Evolutionary conservation across 768 basidiomycete genomes (phyloP), one percentile per base, ranked within the genome.

Genomic region (Leccinum incarnatum): DNA sequence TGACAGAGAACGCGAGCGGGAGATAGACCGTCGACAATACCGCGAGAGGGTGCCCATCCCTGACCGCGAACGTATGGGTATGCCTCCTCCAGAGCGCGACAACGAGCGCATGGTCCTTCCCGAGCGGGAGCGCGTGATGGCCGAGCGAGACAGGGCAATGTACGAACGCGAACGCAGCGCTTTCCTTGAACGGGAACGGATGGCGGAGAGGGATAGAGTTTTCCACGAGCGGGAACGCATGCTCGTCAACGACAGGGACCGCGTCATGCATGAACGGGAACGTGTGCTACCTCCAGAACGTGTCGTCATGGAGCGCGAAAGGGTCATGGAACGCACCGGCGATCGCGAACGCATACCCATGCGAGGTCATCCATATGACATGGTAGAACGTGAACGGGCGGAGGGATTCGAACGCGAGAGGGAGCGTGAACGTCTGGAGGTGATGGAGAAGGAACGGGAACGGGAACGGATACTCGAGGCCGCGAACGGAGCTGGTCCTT

Each of bases 331-430:
- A 48, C 67, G 63, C 25, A 53, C 63, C 7, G 48, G 62, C 25
- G 72, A 75, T 55, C 69, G 68, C 17, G 69, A 70, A 12, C 70
- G 64, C 27, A 45, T 58, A 3, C 46, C 63, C 14, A 57, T 70
- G 62, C 70, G 67, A 40, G 55, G 61, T 8, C 60, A 67, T 21
- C 60, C 59, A 6, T 63, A 57, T 23, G 68, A 69, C 15, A 32
- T 64, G 45, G 23, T 52, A n/a, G 71, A 70, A 53, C 70, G 67
- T 10, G 71, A 72, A 46, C 70, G 66, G 8, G 62, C 59, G 45
- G 69, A 67, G 7, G 65, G 63, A 23, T 69, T 70, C 25, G 75
- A 78, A 14, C 67, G 74, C 12, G 76, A 74, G 45, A 58, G 75
- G 37, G 74, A 76, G 19, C 65, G 66, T 14, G 76, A 74, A 46